Evolutionary conservation across 768 basidiomycete species (phyloP), one percentile per base, ranked within the genome.

Genomic region (Tylopilus sp.): DNA sequence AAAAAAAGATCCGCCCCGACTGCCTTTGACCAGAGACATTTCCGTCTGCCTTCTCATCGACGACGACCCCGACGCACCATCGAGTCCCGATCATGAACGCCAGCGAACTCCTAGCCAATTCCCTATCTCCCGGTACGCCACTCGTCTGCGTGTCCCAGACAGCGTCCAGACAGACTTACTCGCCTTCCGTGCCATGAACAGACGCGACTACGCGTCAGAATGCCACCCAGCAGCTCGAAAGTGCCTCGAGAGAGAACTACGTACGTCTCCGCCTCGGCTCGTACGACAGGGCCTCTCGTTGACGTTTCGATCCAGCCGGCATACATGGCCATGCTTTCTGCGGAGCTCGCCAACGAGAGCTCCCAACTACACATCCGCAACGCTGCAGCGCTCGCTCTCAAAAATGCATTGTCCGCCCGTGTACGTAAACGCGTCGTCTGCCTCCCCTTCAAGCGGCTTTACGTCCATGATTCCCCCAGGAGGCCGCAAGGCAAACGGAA

Each of bases 361-460:
- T 80, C 80, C 7, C 76, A 80, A 14, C 64, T 85, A 30, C 86
- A 92, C 69, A 82, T 95, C 48, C 81, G 97, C 60, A 96, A 91
- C 66, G 94, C 96, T n/a, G 95, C 97, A 22, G 94, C 92, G 69
- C 79, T 99, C 47, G 95, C 96, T 19, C 77, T 99, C 72, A 99
- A 98, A 82, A 99, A 99, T 72, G 83, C 93, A 55, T 73, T 99
- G 53, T 82, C 87, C 30, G 92, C 95, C 55, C 79, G 92, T 64
- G 96, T 98, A 76, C 72, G 91, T 75, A 63, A 58, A 63, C 55
- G 62, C 59, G 55, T 62, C 50, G 43, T 50, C 61, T 50, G 14
- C 16, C 51, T 63, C 38, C 31, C 56, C 48, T 19, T n/a, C 43
- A 42, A 49, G 42, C 29, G 24, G 47, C 36, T 61, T 65, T 55